Conservation (phyloP, 176 grass and related monocot species). For the Urochloa ruziziensis region DNA sequence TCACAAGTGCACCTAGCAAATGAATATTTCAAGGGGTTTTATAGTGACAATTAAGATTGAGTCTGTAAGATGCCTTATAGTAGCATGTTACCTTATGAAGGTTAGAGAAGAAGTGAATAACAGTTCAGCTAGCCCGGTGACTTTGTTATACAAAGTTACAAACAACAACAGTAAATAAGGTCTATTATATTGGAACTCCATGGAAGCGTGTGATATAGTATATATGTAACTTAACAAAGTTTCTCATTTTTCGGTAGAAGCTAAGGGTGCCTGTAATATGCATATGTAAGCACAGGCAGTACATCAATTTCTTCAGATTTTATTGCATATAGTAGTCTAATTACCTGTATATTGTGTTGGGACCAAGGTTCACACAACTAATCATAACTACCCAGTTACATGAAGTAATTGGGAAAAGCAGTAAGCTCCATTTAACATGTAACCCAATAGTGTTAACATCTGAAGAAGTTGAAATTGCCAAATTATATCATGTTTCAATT, state of each 20-base stretch:
- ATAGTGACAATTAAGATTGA: neutral
- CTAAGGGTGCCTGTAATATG: neutral
- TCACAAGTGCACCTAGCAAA: slow-evolving; percentile 18
- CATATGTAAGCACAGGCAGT: neutral
- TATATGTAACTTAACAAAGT: neutral
- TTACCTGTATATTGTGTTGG: neutral
- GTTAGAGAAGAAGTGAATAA: neutral
- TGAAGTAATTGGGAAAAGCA: neutral
- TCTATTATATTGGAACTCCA: slow-evolving; percentile 14
- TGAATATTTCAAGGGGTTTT: slow-evolving; percentile 14
- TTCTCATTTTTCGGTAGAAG: neutral
- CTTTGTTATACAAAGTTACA: slow-evolving; percentile 9
- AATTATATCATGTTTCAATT: neutral
- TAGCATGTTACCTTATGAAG: slow-evolving; percentile 4
- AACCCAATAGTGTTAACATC: neutral
- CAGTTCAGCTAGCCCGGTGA: slow-evolving; percentile 14
- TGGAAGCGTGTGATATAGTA: neutral
- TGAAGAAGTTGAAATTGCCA: slow-evolving; percentile 8
- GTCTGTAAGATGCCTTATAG: neutral
- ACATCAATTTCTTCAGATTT: slow-evolving; percentile 4
- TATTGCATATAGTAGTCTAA: neutral
- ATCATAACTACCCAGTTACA: slow-evolving; percentile 6
- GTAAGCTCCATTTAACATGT: neutral
- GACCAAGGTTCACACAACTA: slow-evolving; percentile 5
- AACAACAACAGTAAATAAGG: slow-evolving; percentile 9